phyloP scores from a whole-genome alignment of 1,284 basidiomycete species.

The Pseudozyma hubeiensis region DNA sequence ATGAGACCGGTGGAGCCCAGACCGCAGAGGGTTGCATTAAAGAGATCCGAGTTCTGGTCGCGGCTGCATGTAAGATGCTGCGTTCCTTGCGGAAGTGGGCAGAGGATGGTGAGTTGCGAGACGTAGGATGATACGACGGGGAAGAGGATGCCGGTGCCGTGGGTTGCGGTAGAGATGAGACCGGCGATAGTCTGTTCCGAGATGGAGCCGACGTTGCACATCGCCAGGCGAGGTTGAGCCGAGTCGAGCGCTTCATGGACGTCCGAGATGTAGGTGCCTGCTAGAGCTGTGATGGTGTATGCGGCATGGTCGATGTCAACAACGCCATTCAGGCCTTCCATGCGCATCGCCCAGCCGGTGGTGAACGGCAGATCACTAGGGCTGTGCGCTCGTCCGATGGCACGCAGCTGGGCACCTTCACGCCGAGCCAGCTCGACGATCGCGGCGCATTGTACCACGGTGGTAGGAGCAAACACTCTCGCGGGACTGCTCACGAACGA shows the following conservation, averaged over 20 bases:
- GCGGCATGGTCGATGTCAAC: constrained; percentile 36
- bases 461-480: constrained; percentile 80
- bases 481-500: constrained; percentile 71
- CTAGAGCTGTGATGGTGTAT: constrained; percentile 55
- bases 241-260: constrained; percentile 73
- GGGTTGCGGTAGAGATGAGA: constrained; percentile 91
- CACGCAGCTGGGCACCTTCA: constrained; percentile 79
- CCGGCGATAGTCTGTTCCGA: constrained; percentile 97
- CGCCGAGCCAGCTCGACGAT: constrained; percentile 86
- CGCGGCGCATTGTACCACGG: constrained; percentile 78
- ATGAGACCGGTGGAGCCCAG: constrained; percentile 93
- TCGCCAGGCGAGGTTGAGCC: constrained; percentile 77
- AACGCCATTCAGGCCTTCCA: constrained; percentile 62
- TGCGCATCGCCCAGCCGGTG: constrained; percentile 65
- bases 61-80: constrained; percentile 78
- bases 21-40: constrained; percentile 91
- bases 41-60: constrained; percentile 78
- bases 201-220: constrained; percentile 94
- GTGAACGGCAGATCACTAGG: constrained; percentile 80
- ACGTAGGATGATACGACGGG: constrained; percentile 87
- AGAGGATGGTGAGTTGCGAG: constrained; percentile 78
- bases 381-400: constrained; percentile 89
- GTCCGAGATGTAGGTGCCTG: constrained; percentile 68
- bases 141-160: constrained; percentile 86
- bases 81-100: constrained; percentile 72